A percentile compares a stretch with the other conserved stretches of the same genome.
These are phyloP conservation scores for Hirschfeldia incana DNA, from an alignment of 345 rosid species.

Conservation along the genomic window DNA sequence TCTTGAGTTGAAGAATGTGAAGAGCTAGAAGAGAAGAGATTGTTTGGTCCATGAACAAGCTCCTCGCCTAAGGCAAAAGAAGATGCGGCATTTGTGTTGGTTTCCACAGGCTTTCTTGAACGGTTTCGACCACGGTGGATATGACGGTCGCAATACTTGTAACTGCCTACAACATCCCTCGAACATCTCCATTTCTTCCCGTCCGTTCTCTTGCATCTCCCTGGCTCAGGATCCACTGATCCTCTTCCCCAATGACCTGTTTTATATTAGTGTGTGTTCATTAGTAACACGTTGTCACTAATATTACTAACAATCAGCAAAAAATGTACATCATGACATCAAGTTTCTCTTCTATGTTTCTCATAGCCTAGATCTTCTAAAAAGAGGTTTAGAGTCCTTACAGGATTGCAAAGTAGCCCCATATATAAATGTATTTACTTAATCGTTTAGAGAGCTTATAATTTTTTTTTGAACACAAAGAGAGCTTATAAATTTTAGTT, in stretches of 20 bases:
- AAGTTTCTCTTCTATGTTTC: not conserved
- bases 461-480: too few relatives aligned
- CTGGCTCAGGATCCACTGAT: conserved; percentile 72
- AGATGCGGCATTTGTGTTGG: conserved; percentile 16
- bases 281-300: not conserved
- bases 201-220: conserved; percentile 81
- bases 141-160: conserved; percentile 96
- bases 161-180: conserved; percentile 71
- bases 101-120: conserved; percentile 99
- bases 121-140: conserved; percentile 99
- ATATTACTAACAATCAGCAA: not conserved
- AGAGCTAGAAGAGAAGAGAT: conserved; percentile 26
- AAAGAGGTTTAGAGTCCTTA: not conserved
- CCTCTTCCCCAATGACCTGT: conserved; percentile 59
- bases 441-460: not conserved
- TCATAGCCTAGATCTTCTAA: not conserved
- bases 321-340: conserved; percentile 9
- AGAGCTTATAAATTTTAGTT: too few relatives aligned
- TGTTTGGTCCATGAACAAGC: conserved; percentile 26
- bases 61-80: conserved; percentile 28
- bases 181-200: conserved; percentile 98
- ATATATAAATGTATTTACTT: not conserved
- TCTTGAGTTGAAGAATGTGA: conserved; percentile 30
- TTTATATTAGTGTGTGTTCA: not conserved
- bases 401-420: not conserved